These are phyloP conservation scores for Sporothrix schenckii DNA, from an alignment of 2,329 filamentous ascomycete genomes.

Conservation along the genomic window DNA sequence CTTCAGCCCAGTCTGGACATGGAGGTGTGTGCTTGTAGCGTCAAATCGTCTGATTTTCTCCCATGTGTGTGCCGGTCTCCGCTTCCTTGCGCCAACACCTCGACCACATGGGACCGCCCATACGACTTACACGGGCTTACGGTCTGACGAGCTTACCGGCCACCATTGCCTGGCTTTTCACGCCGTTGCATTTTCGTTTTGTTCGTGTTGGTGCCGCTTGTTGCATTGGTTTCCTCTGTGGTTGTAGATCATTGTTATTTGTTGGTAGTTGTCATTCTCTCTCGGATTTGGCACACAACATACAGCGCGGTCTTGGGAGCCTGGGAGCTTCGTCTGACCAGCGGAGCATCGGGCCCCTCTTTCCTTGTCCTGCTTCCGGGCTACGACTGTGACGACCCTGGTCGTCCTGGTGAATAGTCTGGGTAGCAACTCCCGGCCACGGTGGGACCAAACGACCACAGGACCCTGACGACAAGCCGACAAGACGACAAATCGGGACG, in stretches of 20 bases:
- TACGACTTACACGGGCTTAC: neutral
- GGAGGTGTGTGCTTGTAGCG: no score
- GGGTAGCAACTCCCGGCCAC: slow-evolving; percentile 6
- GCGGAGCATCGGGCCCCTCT: neutral
- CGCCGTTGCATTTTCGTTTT: neutral
- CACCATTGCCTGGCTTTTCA: neutral
- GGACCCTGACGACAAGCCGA: neutral
- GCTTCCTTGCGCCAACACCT: neutral
- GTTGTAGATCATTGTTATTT: no score
- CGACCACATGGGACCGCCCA: neutral
- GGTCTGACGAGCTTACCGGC: slow-evolving; percentile 11
- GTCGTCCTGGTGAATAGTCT: neutral
- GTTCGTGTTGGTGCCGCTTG: neutral
- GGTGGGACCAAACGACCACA: neutral
- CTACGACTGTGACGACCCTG: neutral
- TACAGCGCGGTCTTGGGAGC: neutral
- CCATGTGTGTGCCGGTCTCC: slow-evolving; percentile 20
- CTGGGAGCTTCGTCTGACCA: neutral
- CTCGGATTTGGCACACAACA: no score
- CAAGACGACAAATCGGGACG: neutral
- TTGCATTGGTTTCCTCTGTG: neutral
- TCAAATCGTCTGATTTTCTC: neutral
- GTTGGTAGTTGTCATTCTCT: neutral
- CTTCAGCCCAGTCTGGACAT: neutral
- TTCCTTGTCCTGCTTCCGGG: no score